These are phyloP conservation scores for Dothiorella sarmentorum DNA, from an alignment of 2,329 filamentous ascomycete species.

Conservation along the genomic window DNA sequence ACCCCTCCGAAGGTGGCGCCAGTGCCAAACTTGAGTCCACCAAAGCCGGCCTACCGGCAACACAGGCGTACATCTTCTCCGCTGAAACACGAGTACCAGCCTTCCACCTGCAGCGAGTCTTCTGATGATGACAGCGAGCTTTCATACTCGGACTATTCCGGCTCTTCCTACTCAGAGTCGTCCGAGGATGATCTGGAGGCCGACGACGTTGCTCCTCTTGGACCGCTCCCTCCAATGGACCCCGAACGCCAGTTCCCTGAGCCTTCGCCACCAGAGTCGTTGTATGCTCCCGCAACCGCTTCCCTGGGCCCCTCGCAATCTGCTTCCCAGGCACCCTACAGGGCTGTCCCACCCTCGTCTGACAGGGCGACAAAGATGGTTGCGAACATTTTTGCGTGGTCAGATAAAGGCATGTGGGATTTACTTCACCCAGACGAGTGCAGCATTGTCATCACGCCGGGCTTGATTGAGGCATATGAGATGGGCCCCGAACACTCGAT, in stretches of 20 bases:
- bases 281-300: constrained; percentile 36
- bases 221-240: constrained; percentile 2
- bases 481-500: constrained; percentile 46
- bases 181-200: constrained; percentile 59
- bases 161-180: constrained; percentile 46
- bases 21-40: constrained; percentile 44
- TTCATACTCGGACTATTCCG: constrained; percentile 52
- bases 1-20: constrained; percentile 42
- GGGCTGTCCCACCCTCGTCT: constrained; percentile 50
- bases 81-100: constrained; percentile 93
- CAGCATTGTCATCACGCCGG: constrained; percentile 60
- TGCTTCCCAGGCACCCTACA: constrained; percentile 70
- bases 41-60: constrained; percentile 45
- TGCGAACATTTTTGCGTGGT: constrained; percentile 62
- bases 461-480: constrained; percentile 62
- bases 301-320: constrained; percentile 78
- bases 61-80: constrained; percentile 82
- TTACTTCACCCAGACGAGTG: constrained; percentile 60
- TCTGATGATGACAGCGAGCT: constrained; percentile 53
- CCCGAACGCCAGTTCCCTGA: constrained; percentile 38
- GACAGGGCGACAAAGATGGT: constrained; percentile 54
- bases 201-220: constrained; percentile 31
- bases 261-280: constrained; percentile 39
- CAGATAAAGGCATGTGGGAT: constrained; percentile 61
- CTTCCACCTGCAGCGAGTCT: constrained; percentile 68